phyloP scores from a whole-genome alignment of 169 alveolate genomes.

The Plasmodium cynomolgi region DNA sequence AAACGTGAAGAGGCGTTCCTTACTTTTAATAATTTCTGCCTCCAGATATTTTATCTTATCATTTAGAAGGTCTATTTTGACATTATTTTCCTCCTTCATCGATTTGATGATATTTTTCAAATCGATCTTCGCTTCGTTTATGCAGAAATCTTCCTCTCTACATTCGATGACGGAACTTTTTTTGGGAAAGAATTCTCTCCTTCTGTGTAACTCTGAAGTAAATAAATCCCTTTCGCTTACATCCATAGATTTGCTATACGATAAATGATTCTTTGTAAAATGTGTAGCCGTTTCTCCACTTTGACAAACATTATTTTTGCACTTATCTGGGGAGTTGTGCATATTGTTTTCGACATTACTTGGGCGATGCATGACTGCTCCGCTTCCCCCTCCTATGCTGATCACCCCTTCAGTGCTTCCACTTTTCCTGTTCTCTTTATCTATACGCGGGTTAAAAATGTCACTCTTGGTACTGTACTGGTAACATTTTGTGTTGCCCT shows the following conservation, averaged over 20 bases:
- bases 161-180: constrained; percentile 2
- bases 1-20: not conserved
- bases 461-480: not conserved
- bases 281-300: not conserved
- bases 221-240: not conserved
- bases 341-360: not conserved
- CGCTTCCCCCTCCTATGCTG: not conserved
- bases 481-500: not conserved
- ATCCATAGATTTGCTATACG: constrained; percentile 10
- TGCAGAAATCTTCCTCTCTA: constrained; percentile 27
- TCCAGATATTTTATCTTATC: constrained; percentile 29
- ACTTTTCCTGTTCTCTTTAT: not conserved
- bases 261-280: not conserved
- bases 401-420: not conserved
- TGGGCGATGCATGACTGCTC: not conserved
- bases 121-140: constrained; percentile 16
- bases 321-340: not conserved
- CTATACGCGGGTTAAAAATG: not conserved
- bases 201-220: not conserved
- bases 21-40: constrained; percentile 31
- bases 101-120: constrained; percentile 17
- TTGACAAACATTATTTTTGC: not conserved
- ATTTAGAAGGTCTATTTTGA: constrained; percentile 24
- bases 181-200: not conserved
- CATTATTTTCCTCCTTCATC: constrained; percentile 39